Percentiles rank a stretch among this genome's conserved stretches.
Evolutionary conservation across 208 protist species (phyloP).

Genomic region (Balamuthia mandrillaris): DNA sequence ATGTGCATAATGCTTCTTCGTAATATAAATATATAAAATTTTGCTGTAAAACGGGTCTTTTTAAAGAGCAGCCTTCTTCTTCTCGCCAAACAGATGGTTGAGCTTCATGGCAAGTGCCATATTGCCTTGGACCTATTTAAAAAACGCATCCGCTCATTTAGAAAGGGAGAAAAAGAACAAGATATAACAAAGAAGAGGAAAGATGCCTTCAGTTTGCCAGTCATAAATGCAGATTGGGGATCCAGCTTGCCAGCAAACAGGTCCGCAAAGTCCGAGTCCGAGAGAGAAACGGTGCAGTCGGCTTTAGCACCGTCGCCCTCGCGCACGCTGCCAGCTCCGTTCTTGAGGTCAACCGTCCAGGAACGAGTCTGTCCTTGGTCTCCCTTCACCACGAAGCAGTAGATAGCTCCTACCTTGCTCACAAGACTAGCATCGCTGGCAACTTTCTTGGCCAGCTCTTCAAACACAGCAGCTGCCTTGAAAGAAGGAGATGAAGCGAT

Average conservation of each 20-base stretch:
- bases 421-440: slow-evolving; percentile 33
- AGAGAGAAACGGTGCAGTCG: slow-evolving; percentile 53
- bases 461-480: neutral
- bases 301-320: slow-evolving; percentile 24
- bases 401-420: slow-evolving; percentile 47
- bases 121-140: slow-evolving; percentile 1
- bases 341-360: slow-evolving; percentile 62
- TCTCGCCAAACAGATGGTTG: neutral
- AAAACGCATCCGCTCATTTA: neutral
- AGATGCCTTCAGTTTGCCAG: slow-evolving; percentile 54
- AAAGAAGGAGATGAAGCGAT: neutral
- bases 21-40: neutral
- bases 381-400: slow-evolving; percentile 42
- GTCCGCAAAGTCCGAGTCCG: slow-evolving; percentile 45
- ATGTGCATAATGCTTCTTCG: too few relatives aligned
- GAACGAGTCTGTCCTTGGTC: neutral
- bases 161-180: neutral
- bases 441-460: slow-evolving; percentile 8
- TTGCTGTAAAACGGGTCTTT: neutral
- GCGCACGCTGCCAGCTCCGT: slow-evolving; percentile 3
- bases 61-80: slow-evolving; percentile 5
- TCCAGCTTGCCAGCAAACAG: slow-evolving; percentile 52
- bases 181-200: neutral
- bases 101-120: slow-evolving; percentile 29
- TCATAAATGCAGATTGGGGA: slow-evolving; percentile 41